Percentiles rank a stretch among this genome's conserved stretches.
Conservation (phyloP, 108 stramenopile species). For the Stephanodiscus minutulus region DNA sequence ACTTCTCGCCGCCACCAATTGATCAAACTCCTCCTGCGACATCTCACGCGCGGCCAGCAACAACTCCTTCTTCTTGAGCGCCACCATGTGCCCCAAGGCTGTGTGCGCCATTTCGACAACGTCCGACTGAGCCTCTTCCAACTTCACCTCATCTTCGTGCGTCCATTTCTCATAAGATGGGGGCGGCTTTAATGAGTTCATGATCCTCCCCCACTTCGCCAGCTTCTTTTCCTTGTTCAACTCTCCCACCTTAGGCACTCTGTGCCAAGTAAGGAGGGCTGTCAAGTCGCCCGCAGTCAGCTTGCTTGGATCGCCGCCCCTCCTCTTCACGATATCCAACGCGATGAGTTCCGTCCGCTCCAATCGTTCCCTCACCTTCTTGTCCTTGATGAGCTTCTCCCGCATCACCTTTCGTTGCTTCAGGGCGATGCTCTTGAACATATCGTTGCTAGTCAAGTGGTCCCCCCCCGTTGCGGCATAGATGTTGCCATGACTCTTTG, state of each 20-base stretch:
- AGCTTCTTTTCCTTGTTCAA: not conserved
- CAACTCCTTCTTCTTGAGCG: not conserved
- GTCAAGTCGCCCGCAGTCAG: not conserved
- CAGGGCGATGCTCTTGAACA: not conserved
- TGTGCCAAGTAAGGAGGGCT: not conserved
- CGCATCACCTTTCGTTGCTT: no score
- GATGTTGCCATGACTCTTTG: no score
- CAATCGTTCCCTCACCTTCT: not conserved
- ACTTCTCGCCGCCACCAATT: no score
- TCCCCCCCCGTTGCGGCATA: no score
- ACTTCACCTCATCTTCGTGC: not conserved
- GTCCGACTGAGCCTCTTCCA: not conserved
- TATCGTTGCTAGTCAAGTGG: not conserved
- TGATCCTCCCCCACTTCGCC: not conserved
- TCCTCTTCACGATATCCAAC: not conserved
- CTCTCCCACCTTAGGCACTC: not conserved
- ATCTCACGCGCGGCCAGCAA: not conserved
- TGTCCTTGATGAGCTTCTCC: not conserved
- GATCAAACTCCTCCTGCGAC: no score
- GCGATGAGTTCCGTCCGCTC: not conserved
- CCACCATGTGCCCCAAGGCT: not conserved
- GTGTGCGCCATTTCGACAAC: not conserved
- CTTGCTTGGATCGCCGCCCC: not conserved
- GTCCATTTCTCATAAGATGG: slow-evolving; percentile 4
- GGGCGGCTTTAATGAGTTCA: not conserved